Percentiles rank a stretch among this genome's conserved stretches.
phyloP scores from a whole-genome alignment of 192 early-diverging fungal species.

The Podila clonocystis region DNA sequence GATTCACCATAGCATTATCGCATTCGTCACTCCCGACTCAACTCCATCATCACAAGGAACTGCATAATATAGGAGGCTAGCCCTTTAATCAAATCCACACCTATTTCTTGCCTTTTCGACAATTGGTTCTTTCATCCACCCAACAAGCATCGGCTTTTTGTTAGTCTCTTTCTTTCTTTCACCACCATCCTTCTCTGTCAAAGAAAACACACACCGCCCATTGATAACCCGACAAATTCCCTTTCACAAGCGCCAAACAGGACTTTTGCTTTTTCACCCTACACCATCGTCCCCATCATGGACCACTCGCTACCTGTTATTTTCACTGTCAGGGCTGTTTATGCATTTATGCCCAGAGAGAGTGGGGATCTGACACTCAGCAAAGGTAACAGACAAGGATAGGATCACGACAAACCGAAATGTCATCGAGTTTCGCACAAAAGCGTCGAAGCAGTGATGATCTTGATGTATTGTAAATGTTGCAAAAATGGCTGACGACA shows the following conservation, averaged over 20 bases:
- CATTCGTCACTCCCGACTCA: no score
- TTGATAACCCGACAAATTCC: neutral
- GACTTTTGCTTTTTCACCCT: neutral
- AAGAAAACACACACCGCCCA: neutral
- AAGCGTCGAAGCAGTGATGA: neutral
- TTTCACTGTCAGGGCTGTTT: constrained; percentile 35
- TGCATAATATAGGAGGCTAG: no score
- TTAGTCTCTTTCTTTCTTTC: neutral
- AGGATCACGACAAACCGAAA: neutral
- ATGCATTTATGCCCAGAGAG: constrained; percentile 38
- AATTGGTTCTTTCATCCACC: neutral
- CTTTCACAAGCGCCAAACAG: neutral
- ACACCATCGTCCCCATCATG: neutral
- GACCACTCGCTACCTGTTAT: constrained; percentile 20
- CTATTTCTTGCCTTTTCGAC: neutral
- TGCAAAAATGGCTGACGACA: neutral
- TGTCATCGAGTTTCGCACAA: neutral
- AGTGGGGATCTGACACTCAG: constrained; percentile 31
- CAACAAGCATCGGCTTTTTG: neutral
- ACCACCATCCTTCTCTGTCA: neutral
- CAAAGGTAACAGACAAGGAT: constrained; percentile 23
- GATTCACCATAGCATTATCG: no score
- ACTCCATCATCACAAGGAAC: neutral
- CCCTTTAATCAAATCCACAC: neutral
- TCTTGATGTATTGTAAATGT: neutral